Evolutionary conservation across 257 asterid genomes (phyloP).

Genomic region (Ballota nigra): DNA sequence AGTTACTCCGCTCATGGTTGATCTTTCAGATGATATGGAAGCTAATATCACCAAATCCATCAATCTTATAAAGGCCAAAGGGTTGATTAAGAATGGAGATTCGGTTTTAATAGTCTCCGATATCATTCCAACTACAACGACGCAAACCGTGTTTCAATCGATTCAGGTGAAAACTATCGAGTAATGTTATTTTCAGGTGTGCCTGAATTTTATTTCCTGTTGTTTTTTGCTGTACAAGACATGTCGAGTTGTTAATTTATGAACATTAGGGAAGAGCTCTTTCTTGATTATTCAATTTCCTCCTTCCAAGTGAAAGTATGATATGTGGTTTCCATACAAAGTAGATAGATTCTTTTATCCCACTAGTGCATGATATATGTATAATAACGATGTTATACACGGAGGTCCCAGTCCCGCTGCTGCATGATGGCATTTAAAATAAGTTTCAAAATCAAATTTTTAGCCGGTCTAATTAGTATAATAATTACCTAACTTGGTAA

Average conservation of each 20-base stretch:
- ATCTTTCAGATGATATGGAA: slow-evolving; percentile 78
- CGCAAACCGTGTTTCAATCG: slow-evolving; percentile 61
- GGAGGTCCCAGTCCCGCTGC: too few species aligned
- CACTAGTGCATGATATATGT: too few species aligned
- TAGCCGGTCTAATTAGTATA: too few species aligned
- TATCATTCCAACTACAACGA: slow-evolving; percentile 50
- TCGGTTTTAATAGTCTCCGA: slow-evolving; percentile 62
- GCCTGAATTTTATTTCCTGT: background rate
- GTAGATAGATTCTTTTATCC: too few species aligned
- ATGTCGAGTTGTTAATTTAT: background rate
- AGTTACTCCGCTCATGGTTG: slow-evolving; percentile 56
- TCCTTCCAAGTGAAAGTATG: background rate
- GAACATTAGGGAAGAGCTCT: background rate
- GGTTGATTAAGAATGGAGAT: slow-evolving; percentile 61
- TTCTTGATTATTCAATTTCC: background rate
- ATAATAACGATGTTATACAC: too few species aligned
- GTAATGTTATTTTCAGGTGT: slow-evolving; percentile 12
- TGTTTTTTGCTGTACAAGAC: background rate
- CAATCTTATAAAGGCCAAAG: slow-evolving; percentile 52
- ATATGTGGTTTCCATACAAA: background rate
- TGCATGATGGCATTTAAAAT: too few species aligned
- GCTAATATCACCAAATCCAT: slow-evolving; percentile 47
- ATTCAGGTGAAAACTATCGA: slow-evolving; percentile 62
- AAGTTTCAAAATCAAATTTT: too few species aligned
- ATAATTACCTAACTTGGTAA: background rate